Evolutionary conservation across 768 basidiomycete species (phyloP).

Genomic region (Clitopilus hobsonii): DNA sequence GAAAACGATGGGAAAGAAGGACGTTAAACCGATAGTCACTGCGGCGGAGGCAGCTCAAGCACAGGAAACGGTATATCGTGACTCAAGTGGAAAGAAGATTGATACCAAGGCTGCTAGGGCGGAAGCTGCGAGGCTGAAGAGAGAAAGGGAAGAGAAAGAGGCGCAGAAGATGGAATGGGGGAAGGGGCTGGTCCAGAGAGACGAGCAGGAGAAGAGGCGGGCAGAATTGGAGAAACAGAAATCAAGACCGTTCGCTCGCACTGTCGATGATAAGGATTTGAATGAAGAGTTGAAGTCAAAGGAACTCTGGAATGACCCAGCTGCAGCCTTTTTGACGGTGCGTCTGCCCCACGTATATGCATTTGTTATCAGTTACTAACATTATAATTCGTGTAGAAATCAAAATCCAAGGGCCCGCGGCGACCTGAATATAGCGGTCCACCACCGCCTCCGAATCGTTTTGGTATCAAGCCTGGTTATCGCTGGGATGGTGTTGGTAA

Average conservation of each 20-base stretch:
- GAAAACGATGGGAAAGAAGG: constrained; percentile 48
- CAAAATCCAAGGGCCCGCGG: constrained; percentile 65
- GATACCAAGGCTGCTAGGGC: constrained; percentile 83
- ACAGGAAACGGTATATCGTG: constrained; percentile 93
- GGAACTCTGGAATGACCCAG: constrained; percentile 97
- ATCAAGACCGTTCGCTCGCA: constrained; percentile 64
- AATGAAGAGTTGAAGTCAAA: constrained; percentile 81
- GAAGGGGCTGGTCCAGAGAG: constrained; percentile 88
- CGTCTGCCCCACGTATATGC: constrained; percentile 16
- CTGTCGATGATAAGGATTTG: constrained; percentile 77
- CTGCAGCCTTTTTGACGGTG: constrained; percentile 88
- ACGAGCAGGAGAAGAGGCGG: constrained; percentile 66
- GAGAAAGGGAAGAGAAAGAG: constrained; percentile 82
- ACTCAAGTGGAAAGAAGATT: constrained; percentile 81
- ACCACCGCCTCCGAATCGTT: constrained; percentile 89
- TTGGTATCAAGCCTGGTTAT: constrained; percentile 92
- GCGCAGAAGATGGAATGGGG: constrained; percentile 97
- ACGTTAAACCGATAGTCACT: constrained; percentile 30
- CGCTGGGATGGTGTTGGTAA: constrained; percentile 98
- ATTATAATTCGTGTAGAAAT: constrained; percentile 47
- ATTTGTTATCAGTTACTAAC: background rate
- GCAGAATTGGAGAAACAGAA: constrained; percentile 66
- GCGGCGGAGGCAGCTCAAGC: constrained; percentile 57
- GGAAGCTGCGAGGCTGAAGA: constrained; percentile 76
- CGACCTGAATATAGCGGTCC: constrained; percentile 87